Evolutionary conservation across 1,284 basidiomycete species (phyloP), one percentile per base, ranked within the genome.

Genomic region (Blastosporella zonata): DNA sequence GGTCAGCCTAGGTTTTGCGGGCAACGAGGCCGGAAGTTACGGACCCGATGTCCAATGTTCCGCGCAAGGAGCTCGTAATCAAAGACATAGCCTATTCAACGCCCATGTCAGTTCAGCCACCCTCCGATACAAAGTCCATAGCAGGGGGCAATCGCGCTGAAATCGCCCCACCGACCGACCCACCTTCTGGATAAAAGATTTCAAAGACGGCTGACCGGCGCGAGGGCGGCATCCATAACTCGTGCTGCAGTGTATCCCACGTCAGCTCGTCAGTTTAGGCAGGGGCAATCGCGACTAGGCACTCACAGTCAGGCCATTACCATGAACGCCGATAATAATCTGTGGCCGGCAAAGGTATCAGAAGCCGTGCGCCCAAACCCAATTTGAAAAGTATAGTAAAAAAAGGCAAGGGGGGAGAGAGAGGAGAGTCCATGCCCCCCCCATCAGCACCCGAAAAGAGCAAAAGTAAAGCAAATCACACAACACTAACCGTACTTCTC

Each of bases 291-390:
- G 21, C 46, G 18, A 21, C 25, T 29, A n/a, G 49, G 34, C 33
- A 60, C 67, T 57, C 44, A 70, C 69, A 29, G 71, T 72, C 18
- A 74, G 54, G n/a, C 71, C 72, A 60, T 71, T 73, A 28, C 72
- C 72, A 59, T 74, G 72, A 33, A 72, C 67, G 31, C 70, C 72
- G 46, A 73, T 43, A 43, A 73, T 61, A 37, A 70, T 66, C 69
- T 72, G 46, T 29, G 44, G 18, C 34, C 44, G 44, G 45, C 22
- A 18, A 42, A 31, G 40, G 38, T 23, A 15, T 6, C 6, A 28
- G 33, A 37, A 42, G 38, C 28, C 10, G n/a, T 17, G 13, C 23
- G 13, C 39, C 33, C 15, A 38, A 36, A 49, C 41, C 46, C 45
- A 38, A 39, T 27, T 34, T 34, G 15, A 20, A 33, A 47, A 37